Conservation (phyloP, 805 yeast genomes). For the Starmerella tilneyi region DNA sequence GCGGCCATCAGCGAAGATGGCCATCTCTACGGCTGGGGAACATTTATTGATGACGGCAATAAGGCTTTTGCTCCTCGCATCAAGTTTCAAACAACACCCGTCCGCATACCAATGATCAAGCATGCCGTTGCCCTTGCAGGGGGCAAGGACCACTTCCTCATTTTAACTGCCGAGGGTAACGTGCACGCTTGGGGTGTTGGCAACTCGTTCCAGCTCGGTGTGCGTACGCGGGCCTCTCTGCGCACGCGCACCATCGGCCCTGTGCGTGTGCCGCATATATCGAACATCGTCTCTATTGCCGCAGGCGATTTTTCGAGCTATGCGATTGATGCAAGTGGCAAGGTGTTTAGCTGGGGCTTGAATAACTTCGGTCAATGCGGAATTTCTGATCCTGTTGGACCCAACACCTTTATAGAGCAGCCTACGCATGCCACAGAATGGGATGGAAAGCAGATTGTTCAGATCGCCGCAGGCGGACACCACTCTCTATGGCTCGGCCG, state of each 20-base stretch:
- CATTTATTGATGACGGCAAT: constrained; percentile 76
- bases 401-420: constrained; percentile 61
- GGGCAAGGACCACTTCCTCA: constrained; percentile 87
- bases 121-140: constrained; percentile 74
- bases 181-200: constrained; percentile 98
- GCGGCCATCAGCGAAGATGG: constrained; percentile 73
- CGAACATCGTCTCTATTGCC: constrained; percentile 69
- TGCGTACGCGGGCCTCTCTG: constrained; percentile 43
- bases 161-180: constrained; percentile 70
- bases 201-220: constrained; percentile 83
- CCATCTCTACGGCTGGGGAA: constrained; percentile 94
- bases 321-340: constrained; percentile 67
- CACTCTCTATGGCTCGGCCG: constrained; percentile 69
- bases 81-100: constrained; percentile 56
- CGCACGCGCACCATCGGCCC: constrained; percentile 42
- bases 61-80: constrained; percentile 67
- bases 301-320: constrained; percentile 95
- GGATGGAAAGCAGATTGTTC: constrained; percentile 41
- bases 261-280: constrained; percentile 35
- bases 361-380: constrained; percentile 98
- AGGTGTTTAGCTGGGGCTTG: constrained; percentile 84
- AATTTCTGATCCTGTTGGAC: constrained; percentile 41
- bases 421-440: constrained; percentile 69
- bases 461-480: constrained; percentile 88
- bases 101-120: constrained; percentile 47